Conservation (phyloP, 352 stramenopile species). For the Pythium chondricola region DNA sequence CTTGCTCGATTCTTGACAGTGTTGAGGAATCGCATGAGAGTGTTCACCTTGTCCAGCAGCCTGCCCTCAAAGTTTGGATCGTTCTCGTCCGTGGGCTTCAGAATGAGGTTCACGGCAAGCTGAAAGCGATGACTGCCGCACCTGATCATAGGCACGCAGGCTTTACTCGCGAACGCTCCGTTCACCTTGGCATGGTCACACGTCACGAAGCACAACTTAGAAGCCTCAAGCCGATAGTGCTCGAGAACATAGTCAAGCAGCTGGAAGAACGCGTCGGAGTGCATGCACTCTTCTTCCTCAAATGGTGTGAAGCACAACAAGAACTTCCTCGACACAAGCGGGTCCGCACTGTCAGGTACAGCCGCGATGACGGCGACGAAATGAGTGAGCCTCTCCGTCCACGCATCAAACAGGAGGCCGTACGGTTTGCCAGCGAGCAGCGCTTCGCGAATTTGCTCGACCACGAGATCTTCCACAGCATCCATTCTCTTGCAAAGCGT, state of each 20-base stretch:
- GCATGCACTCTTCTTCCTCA: constrained; percentile 12
- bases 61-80: no score
- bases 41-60: constrained; percentile 7
- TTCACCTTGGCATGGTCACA: constrained; percentile 16
- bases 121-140: constrained; percentile 17
- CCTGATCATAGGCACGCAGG: constrained; percentile 12
- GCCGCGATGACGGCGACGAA: constrained; percentile 15
- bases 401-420: constrained; percentile 16
- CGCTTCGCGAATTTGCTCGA: background rate
- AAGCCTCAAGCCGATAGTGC: constrained; percentile 7
- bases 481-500: constrained; percentile 15
- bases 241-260: constrained; percentile 15
- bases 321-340: constrained; percentile 1
- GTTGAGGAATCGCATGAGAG: constrained; percentile 9
- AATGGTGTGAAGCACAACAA: constrained; percentile 16
- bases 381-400: constrained; percentile 14
- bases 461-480: constrained; percentile 2
- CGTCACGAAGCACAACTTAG: constrained; percentile 10
- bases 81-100: background rate
- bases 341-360: no score
- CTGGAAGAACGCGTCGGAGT: constrained; percentile 7
- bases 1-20: constrained; percentile 11
- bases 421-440: constrained; percentile 1
- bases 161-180: constrained; percentile 8
- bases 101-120: constrained; percentile 6